Conservation (phyloP, 2,329 filamentous ascomycete species). For the Penicillium paneum region DNA sequence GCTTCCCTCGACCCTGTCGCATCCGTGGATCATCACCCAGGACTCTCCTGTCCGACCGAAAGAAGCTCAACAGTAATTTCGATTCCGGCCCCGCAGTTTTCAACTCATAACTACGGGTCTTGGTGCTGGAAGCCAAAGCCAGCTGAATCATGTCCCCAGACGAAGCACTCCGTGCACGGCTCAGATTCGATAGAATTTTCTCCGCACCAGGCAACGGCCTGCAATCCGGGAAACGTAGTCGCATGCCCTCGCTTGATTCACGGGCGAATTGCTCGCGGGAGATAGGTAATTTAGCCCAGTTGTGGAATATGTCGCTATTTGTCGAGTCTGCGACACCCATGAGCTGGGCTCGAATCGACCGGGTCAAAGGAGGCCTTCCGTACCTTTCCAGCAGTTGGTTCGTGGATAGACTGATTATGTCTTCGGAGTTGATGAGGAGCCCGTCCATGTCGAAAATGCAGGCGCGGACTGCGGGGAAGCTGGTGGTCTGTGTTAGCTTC, state of each 20-base stretch:
- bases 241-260: conserved; percentile 30
- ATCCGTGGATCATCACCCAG: conserved; percentile 24
- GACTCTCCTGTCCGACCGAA: conserved; percentile 15
- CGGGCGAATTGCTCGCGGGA: conserved; percentile 30
- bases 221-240: conserved; percentile 27
- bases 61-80: conserved; percentile 15
- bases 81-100: conserved; percentile 23
- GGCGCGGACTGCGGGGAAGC: conserved; percentile 29
- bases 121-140: conserved; percentile 26
- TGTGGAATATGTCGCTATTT: conserved; percentile 29
- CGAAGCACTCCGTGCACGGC: conserved; percentile 9
- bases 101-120: conserved; percentile 19
- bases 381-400: conserved; percentile 23
- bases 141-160: conserved; percentile 18
- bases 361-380: conserved; percentile 13
- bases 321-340: conserved; percentile 26
- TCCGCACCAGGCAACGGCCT: conserved; percentile 22
- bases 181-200: conserved; percentile 19
- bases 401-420: conserved; percentile 26
- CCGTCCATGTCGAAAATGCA: conserved; percentile 39
- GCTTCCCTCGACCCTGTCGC: conserved; percentile 23
- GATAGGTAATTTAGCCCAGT: conserved; percentile 32
- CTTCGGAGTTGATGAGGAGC: conserved; percentile 36
- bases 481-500: conserved; percentile 13
- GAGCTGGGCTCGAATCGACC: conserved; percentile 21